phyloP scores from a whole-genome alignment of 148 eudicot genomes.

The Spergularia marina region DNA sequence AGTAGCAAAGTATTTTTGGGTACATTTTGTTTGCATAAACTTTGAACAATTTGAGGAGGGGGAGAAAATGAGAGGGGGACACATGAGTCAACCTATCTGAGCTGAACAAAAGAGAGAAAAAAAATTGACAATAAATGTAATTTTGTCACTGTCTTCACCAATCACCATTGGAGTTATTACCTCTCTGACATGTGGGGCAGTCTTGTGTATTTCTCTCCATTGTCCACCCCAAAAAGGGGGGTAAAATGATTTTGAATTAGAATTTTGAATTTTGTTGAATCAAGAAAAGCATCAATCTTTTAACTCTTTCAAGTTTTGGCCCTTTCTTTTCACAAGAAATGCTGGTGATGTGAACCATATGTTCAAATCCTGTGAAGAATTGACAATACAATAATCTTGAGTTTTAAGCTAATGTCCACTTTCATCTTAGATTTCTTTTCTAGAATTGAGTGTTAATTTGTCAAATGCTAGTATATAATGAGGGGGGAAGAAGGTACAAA shows the following conservation, averaged over 20 bases:
- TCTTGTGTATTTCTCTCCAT: background rate
- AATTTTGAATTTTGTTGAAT: conserved; percentile 5
- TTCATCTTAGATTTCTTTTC: no score
- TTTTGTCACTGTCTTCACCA: conserved; percentile 22
- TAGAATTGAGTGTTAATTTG: no score
- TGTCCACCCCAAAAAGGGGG: conserved; percentile 16
- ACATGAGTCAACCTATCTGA: conserved; percentile 25
- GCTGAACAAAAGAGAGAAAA: background rate
- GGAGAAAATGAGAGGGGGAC: conserved; percentile 19
- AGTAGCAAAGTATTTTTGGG: background rate
- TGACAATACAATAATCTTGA: no score
- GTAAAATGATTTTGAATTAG: conserved; percentile 16
- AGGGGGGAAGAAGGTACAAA: no score
- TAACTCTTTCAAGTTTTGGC: no score
- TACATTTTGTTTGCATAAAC: background rate
- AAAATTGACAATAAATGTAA: conserved; percentile 14
- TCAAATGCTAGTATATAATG: no score
- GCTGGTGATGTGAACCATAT: no score
- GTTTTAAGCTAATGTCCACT: no score
- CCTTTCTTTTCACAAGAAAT: no score
- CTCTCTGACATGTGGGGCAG: conserved; percentile 16
- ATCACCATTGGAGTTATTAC: conserved; percentile 28
- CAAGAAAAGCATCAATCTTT: background rate
- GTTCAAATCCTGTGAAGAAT: no score
- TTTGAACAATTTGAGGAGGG: background rate